Evolutionary conservation across 768 basidiomycete genomes (phyloP), one percentile per base, ranked within the genome.

Genomic region (Kwoniella europaea): DNA sequence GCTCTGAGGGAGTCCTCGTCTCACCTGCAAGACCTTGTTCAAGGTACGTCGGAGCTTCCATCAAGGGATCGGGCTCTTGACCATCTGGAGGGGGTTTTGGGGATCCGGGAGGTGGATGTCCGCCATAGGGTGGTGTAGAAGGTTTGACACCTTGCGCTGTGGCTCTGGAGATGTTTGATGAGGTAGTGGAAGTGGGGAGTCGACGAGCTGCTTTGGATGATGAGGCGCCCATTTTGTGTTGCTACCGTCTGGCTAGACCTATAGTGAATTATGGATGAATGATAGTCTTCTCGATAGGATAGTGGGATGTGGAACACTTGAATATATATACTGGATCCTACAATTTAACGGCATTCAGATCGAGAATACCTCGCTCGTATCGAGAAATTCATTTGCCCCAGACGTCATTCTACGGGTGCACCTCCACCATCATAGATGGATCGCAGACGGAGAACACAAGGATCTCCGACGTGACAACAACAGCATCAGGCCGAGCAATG

Each of bases 141-240:
- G 64, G 69, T 24, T 65, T 58, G 3, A 65, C 42, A 15, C 18
- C 52, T 12, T 50, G 20, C 20, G 61, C 24, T 55, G 53, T 43
- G 35, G 53, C 35, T 35, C 60, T 24, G 10, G 58, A 20, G 29
- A 44, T 16, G 62, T 63, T 58, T 72, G 69, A 41, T 68, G 64
- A 9, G 46, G 53, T 15, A 4, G 24, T 62, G 6, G 65, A 57
- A 15, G 81, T 83, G 13, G 82, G 82, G 52, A 83, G 71, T 60
- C 76, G 80, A 27, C 82, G 59, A 10, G 65, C 74, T 13, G 78
- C 65, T 71, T 82, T 82, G 24, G 78, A 80, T 3, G 78, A 53
- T 67, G 78, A 75, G 7, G 76, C 71, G 18, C 82, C 82, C 82
- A 82, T 82, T 52, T 41, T 67, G 56, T 42, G 6, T 54, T 22